A percentile compares a stretch with the other conserved stretches of the same genome.
phyloP scores from a whole-genome alignment of 208 protist species.

The Acanthamoeba culbertsoni region DNA sequence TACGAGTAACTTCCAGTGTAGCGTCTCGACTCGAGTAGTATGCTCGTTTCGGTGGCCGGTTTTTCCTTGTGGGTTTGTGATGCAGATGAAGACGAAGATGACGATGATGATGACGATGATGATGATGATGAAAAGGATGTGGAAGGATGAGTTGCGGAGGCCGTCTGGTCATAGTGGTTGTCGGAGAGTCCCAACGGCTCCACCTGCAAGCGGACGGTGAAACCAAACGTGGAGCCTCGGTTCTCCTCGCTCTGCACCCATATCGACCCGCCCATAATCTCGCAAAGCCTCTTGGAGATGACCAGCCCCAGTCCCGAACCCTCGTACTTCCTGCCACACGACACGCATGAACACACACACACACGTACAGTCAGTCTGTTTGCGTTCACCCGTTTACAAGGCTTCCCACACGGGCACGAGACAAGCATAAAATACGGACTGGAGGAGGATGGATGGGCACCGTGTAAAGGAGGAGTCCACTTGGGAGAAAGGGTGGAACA shows the following conservation, averaged over 20 bases:
- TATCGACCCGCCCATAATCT: conserved; percentile 57
- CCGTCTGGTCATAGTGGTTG: background rate
- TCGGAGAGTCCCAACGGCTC: background rate
- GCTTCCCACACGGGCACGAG: too few species aligned
- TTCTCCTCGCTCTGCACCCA: conserved; percentile 5
- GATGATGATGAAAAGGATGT: background rate
- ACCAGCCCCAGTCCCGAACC: conserved; percentile 60
- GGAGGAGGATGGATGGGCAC: background rate
- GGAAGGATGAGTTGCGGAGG: background rate
- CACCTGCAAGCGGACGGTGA: background rate
- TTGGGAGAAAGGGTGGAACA: conserved; percentile 67
- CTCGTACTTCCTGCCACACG: conserved; percentile 67
- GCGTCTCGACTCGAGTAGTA: too few species aligned
- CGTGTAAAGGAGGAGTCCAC: background rate
- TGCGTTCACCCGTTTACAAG: too few species aligned
- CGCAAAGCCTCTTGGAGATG: conserved; percentile 22
- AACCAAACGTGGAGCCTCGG: conserved; percentile 28
- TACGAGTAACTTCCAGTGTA: too few species aligned
- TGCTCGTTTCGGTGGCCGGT: background rate
- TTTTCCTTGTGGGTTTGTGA: background rate
- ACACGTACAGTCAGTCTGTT: too few species aligned
- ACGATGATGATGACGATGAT: background rate
- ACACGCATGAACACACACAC: background rate
- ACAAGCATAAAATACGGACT: too few species aligned
- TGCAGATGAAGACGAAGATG: background rate